Percentiles rank a stretch among this genome's conserved stretches.
Evolutionary conservation across 495 filamentous ascomycete genomes (phyloP).

Genomic region (Penicillium egyptiacum): DNA sequence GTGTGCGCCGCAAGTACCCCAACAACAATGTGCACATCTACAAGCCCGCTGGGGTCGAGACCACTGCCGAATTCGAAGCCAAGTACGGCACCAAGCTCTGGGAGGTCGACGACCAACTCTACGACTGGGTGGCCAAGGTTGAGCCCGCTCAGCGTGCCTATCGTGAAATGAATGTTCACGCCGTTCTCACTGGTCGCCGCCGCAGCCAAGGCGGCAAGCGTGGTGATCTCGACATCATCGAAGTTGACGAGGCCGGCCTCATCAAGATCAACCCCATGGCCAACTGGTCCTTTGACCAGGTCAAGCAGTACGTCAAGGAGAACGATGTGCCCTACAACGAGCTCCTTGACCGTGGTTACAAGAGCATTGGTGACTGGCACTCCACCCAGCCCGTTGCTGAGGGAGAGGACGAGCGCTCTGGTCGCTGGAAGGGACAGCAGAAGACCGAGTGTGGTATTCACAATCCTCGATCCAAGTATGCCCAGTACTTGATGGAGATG

Average conservation of each 20-base stretch:
- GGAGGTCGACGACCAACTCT: conserved; percentile 81
- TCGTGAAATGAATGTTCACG: conserved; percentile 80
- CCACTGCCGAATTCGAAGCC: conserved; percentile 70
- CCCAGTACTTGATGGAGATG: conserved; percentile 73
- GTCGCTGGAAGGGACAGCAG: conserved; percentile 89
- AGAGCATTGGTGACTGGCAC: conserved; percentile 97
- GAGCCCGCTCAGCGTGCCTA: conserved; percentile 95
- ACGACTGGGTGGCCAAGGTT: conserved; percentile 97
- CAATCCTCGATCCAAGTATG: conserved; percentile 91
- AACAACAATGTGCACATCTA: conserved; percentile 80
- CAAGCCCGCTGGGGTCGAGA: conserved; percentile 73
- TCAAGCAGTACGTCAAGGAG: conserved; percentile 79
- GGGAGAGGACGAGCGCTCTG: conserved; percentile 94
- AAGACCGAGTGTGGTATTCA: conserved; percentile 99
- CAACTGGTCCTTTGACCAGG: conserved; percentile 91
- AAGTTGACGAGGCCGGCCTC: conserved; percentile 87
- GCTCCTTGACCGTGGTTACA: conserved; percentile 88
- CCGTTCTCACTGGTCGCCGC: conserved; percentile 91
- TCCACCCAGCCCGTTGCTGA: conserved; percentile 87
- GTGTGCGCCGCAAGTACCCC: conserved; percentile 73
- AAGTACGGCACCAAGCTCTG: conserved; percentile 83
- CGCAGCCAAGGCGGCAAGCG: conserved; percentile 92
- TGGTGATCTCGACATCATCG: conserved; percentile 82
- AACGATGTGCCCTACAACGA: conserved; percentile 92
- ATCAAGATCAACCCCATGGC: conserved; percentile 99